Base-by-base conservation (phyloP, 2,329 filamentous ascomycete genomes). In the Aspergillus sp. region DNA sequence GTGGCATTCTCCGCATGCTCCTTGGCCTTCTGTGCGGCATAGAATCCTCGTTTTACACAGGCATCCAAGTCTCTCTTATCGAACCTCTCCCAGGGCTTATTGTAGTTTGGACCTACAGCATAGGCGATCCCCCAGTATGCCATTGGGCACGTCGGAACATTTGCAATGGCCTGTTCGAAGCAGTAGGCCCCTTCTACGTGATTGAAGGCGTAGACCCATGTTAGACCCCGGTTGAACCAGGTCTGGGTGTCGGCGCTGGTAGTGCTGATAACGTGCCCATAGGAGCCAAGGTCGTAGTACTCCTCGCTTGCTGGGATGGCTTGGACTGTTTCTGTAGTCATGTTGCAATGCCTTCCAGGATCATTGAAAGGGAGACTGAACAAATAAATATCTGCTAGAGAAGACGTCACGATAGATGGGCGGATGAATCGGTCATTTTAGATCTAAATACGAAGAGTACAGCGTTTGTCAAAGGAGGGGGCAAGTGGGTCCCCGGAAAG, bases 141-240 rank as follows among this genome's bases (percentile, higher is more conserved):
- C 72, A 83, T 79, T 1, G 74, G 73, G 60, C 79, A 82, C 2
- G 69, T 52, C 0, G 74, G 68, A 60, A 84, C 81, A 51, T 77
- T 70, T 1, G 64, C 60, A 15, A 80, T 77, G 2, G 80, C 79
- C 23, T 74, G 71, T 53, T 78, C 70, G 55, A 83, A 84, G 64
- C 81, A 84, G 17, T 63, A 17, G 77, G 81, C 82, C 0, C 89
- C 84, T 72, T 92, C 90, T 65, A 89, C 87, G 69, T 92, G 89
- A 70, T 92, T 91, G 79, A 93, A 93, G 21, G 80, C 88, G 72
- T 89, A 92, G 47, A 81, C 83, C 90, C 90, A 92, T 21, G 87
- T 79, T n/a, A 92, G 77, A 2, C 89, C 90, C 3, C 89, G 85
- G 70, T 89, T 81, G 71, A 91, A 91, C 90, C 90, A 92, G 6